These are phyloP conservation scores for Letharia columbiana DNA, from an alignment of 495 filamentous ascomycete species.

Conservation along the genomic window DNA sequence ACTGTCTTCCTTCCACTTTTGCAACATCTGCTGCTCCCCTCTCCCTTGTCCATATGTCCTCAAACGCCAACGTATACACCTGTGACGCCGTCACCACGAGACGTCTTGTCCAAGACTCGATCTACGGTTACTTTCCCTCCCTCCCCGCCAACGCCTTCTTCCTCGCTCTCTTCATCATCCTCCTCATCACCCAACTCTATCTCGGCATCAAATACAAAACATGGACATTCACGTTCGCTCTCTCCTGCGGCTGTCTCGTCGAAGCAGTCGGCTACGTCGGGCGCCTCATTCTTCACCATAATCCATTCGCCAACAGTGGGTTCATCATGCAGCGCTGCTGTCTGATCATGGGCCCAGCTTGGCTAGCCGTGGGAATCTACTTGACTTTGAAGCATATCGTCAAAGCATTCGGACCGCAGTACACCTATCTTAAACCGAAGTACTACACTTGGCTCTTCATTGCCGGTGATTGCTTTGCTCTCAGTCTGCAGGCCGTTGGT, in stretches of 20 bases:
- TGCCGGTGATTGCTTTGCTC: constrained; percentile 50
- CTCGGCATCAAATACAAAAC: constrained; percentile 49
- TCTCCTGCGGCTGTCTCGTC: constrained; percentile 39
- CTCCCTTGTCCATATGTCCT: background rate
- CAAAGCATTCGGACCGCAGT: constrained; percentile 41
- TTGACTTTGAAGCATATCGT: constrained; percentile 55
- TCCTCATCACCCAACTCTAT: constrained; percentile 36
- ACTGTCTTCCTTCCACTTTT: background rate
- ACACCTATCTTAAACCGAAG: constrained; percentile 44
- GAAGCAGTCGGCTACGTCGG: constrained; percentile 44
- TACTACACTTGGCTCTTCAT: constrained; percentile 59
- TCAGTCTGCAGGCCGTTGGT: constrained; percentile 54
- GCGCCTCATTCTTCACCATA: constrained; percentile 46
- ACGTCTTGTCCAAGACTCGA: constrained; percentile 53
- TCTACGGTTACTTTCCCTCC: constrained; percentile 59
- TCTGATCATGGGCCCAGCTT: constrained; percentile 53
- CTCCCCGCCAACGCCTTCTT: constrained; percentile 55
- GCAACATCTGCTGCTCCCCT: background rate
- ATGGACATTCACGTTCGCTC: constrained; percentile 50
- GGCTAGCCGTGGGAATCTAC: constrained; percentile 54
- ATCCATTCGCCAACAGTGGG: constrained; percentile 47
- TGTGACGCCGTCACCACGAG: constrained; percentile 41
- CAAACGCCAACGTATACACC: background rate
- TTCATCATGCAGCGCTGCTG: constrained; percentile 58
- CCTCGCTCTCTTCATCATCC: constrained; percentile 44